A percentile compares a stretch with the other conserved stretches of the same genome.
Evolutionary conservation across 75 land plant species (phyloP).

Genomic region (Gnetum montanum): DNA sequence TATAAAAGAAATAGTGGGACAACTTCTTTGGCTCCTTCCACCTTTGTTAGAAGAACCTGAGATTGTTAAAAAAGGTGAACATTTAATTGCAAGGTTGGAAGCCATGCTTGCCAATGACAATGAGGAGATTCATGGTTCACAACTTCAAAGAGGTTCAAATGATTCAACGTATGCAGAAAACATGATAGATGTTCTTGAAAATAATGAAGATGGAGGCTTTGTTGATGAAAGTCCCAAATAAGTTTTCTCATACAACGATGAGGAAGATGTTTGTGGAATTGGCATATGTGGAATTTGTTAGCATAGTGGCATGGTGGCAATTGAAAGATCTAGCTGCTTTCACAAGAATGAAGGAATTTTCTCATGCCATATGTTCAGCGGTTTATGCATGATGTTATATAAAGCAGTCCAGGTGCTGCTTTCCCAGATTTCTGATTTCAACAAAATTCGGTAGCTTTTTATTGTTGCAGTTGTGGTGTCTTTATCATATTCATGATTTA

Average conservation of each 20-base stretch:
- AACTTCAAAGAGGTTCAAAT: conserved; percentile 2
- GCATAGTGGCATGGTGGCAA: too few species aligned
- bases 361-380: too few species aligned
- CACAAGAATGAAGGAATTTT: too few species aligned
- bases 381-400: too few species aligned
- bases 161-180: conserved; percentile 18
- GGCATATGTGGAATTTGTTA: conserved; percentile 28
- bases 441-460: too few species aligned
- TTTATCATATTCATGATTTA: too few species aligned
- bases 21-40: conserved; percentile 93
- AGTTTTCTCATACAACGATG: conserved; percentile 48
- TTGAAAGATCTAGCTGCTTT: too few species aligned
- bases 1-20: conserved; percentile 83
- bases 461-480: too few species aligned
- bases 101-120: conserved; percentile 49
- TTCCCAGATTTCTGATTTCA: too few species aligned
- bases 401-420: too few species aligned
- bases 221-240: conserved; percentile 53
- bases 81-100: conserved; percentile 61
- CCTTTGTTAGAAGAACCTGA: conserved; percentile 67
- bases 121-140: too few species aligned
- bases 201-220: conserved; percentile 18
- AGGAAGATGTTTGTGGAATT: conserved; percentile 31
- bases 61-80: conserved; percentile 74
- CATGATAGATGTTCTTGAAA: conserved; percentile 22